Evolutionary conservation across 768 basidiomycete species (phyloP).

Genomic region (Suillus sp.): DNA sequence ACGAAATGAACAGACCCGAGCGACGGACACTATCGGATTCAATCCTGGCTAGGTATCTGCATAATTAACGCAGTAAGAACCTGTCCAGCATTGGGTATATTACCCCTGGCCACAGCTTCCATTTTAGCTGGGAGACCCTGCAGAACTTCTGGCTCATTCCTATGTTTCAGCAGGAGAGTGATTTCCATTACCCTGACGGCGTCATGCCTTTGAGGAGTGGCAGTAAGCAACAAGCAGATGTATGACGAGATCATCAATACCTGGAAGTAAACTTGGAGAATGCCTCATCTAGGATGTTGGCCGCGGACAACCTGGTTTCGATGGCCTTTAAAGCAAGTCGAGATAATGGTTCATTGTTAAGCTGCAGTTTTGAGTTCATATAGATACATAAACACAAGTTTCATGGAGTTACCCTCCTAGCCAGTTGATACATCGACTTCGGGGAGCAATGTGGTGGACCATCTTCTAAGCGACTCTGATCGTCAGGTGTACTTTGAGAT

Average conservation of each 20-base stretch:
- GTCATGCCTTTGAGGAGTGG: constrained; percentile 8
- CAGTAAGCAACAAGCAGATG: neutral
- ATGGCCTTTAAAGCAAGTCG: constrained; percentile 13
- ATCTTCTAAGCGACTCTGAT: neutral
- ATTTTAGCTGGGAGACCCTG: constrained; percentile 13
- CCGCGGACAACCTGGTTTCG: neutral
- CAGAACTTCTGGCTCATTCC: constrained; percentile 2
- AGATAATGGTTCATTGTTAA: constrained; percentile 7
- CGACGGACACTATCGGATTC: neutral
- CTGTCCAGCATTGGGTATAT: constrained; percentile 11
- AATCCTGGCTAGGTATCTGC: neutral
- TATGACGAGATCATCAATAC: neutral
- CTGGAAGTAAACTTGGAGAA: constrained; percentile 16
- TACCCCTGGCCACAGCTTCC: constrained; percentile 5
- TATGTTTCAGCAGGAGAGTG: constrained; percentile 5
- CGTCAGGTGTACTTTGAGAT: constrained; percentile 3
- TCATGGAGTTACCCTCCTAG: constrained; percentile 18
- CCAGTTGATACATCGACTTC: constrained; percentile 30
- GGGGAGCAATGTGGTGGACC: constrained; percentile 22
- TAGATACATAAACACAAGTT: neutral
- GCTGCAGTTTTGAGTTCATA: constrained; percentile 1
- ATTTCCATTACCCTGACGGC: constrained; percentile 13
- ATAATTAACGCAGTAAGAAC: constrained; percentile 9
- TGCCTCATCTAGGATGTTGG: constrained; percentile 16
- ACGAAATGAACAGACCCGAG: neutral